Evolutionary conservation across 1,284 basidiomycete genomes (phyloP).

Genomic region (Schizophyllum amplum): DNA sequence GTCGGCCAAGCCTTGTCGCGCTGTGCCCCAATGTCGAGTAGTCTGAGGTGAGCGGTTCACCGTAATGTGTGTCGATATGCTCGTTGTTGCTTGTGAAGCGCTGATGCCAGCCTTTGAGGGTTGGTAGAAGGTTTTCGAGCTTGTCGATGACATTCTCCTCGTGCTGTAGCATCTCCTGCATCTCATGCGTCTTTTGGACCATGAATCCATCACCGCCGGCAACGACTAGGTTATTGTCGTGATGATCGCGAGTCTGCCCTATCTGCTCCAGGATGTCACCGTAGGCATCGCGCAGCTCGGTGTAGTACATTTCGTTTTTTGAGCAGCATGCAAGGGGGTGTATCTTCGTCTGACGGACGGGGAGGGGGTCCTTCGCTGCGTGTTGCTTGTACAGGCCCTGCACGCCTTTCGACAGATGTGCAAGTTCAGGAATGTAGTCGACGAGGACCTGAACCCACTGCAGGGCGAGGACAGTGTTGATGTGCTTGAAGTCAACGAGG

Average conservation of each 20-base stretch:
- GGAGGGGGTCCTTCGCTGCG: constrained; percentile 11
- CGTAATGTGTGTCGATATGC: constrained; percentile 17
- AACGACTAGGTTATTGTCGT: constrained; percentile 13
- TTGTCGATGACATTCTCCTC: constrained; percentile 14
- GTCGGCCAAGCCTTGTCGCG: constrained; percentile 15
- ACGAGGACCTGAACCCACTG: constrained; percentile 20
- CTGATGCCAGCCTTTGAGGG: constrained; percentile 6
- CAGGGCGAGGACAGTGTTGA: constrained; percentile 16
- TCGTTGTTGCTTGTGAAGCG: constrained; percentile 11
- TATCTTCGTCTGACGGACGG: constrained; percentile 8
- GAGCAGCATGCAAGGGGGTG: constrained; percentile 20
- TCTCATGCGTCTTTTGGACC: too few relatives aligned
- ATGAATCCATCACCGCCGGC: constrained; percentile 25
- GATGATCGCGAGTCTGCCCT: constrained; percentile 16
- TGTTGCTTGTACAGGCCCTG: constrained; percentile 14
- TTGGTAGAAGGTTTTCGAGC: constrained; percentile 12
- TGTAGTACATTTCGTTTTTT: constrained; percentile 20
- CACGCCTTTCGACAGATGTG: constrained; percentile 15
- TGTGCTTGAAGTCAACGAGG: constrained; percentile 18
- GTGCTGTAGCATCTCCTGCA: constrained; percentile 24
- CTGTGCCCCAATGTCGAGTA: constrained; percentile 20
- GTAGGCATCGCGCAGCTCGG: constrained; percentile 22
- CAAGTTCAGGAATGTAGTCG: constrained; percentile 19
- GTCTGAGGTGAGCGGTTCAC: constrained; percentile 14
- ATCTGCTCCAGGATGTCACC: constrained; percentile 23